Evolutionary conservation across 805 yeast species (phyloP).

Genomic region (Kodamaea leandrae): DNA sequence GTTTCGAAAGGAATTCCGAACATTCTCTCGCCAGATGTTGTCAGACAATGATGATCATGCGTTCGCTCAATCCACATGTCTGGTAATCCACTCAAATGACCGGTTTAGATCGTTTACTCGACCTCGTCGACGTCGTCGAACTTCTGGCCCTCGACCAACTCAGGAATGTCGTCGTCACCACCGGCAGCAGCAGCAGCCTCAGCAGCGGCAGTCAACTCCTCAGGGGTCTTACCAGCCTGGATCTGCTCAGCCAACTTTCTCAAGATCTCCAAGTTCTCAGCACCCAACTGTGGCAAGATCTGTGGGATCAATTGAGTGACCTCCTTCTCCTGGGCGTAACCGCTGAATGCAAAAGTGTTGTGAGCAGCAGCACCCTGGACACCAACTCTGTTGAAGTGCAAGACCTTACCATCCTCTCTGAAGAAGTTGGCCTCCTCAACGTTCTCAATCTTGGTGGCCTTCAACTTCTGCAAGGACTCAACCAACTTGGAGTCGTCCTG

Average conservation of each 20-base stretch:
- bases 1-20: no score
- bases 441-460: constrained; percentile 83
- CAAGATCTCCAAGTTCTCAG: constrained; percentile 88
- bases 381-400: constrained; percentile 95
- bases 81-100: no score
- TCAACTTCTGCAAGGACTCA: constrained; percentile 82
- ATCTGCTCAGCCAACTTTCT: constrained; percentile 86
- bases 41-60: no score
- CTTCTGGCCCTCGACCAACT: constrained; percentile 85
- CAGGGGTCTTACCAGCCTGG: constrained; percentile 58
- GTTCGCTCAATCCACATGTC: no score
- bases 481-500: constrained; percentile 91
- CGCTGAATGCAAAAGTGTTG: constrained; percentile 93
- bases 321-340: constrained; percentile 89
- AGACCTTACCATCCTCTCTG: constrained; percentile 92
- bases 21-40: no score
- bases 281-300: constrained; percentile 93
- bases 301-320: constrained; percentile 90
- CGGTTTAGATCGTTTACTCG: constrained; percentile 1
- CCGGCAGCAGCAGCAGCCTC: constrained; percentile 38
- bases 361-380: constrained; percentile 88
- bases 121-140: constrained; percentile 59
- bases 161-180: constrained; percentile 65
- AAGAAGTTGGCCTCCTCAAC: constrained; percentile 97
- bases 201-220: constrained; percentile 44